phyloP scores from a whole-genome alignment of 73 alveolate species.

The Effrenium voratum region DNA sequence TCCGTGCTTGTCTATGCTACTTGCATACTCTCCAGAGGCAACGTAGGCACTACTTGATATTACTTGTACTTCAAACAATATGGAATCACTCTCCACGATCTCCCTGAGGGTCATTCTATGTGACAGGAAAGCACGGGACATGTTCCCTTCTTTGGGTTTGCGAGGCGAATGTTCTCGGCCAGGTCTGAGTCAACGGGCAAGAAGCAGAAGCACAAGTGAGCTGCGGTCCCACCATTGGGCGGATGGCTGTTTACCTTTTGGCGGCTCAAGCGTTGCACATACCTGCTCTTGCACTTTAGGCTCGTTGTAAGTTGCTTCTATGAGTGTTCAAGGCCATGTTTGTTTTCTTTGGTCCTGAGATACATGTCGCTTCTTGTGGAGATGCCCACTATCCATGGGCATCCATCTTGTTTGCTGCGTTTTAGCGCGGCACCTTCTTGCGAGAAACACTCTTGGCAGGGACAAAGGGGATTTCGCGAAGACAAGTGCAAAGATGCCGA shows the following conservation, averaged over 20 bases:
- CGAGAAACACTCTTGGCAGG: too few relatives aligned
- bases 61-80: background rate
- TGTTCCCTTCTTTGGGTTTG: background rate
- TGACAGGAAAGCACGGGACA: too few relatives aligned
- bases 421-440: too few relatives aligned
- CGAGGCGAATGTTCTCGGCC: background rate
- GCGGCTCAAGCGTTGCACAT: background rate
- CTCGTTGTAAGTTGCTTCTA: background rate
- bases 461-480: too few relatives aligned
- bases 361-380: background rate
- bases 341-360: background rate
- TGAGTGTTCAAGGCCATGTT: background rate
- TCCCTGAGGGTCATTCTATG: background rate
- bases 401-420: background rate
- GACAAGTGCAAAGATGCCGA: too few relatives aligned
- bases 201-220: conserved; percentile 53
- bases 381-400: background rate
- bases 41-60: background rate
- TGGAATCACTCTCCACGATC: background rate
- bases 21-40: background rate
- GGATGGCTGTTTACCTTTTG: background rate
- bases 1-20: too few relatives aligned
- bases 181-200: background rate
- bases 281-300: background rate
- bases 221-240: background rate